Percentiles rank a stretch among this genome's conserved stretches.
phyloP scores from a whole-genome alignment of 1,139 yeast genomes.

The Hemisphaericaspora xylofermentans region DNA sequence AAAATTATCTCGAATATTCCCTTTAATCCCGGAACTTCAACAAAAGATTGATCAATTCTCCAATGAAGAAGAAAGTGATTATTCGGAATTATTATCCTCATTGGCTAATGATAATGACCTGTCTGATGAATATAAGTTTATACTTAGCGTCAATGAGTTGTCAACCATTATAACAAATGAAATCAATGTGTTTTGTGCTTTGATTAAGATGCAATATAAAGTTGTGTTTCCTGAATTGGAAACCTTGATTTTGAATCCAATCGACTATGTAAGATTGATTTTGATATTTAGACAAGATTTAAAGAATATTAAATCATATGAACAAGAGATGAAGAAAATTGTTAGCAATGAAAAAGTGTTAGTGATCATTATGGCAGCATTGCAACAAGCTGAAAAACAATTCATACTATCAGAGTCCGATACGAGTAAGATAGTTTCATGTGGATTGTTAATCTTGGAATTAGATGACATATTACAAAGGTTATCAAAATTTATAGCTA shows the following conservation, averaged over 20 bases:
- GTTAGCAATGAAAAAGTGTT: conserved; percentile 65
- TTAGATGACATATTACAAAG: conserved; percentile 43
- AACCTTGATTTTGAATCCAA: conserved; percentile 59
- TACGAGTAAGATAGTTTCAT: conserved; percentile 38
- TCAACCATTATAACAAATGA: conserved; percentile 59
- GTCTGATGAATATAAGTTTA: conserved; percentile 46
- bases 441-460: conserved; percentile 49
- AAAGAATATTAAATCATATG: conserved; percentile 30
- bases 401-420: conserved; percentile 34
- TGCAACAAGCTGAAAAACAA: conserved; percentile 31
- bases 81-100: conserved; percentile 32
- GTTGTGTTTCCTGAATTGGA: conserved; percentile 73
- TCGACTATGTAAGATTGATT: conserved; percentile 61
- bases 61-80: conserved; percentile 29
- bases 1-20: conserved; percentile 23
- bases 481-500: conserved; percentile 56
- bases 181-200: conserved; percentile 48
- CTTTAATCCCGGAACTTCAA: conserved; percentile 28
- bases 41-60: conserved; percentile 24
- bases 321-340: conserved; percentile 37
- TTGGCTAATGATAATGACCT: conserved; percentile 31
- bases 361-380: conserved; percentile 73
- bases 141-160: conserved; percentile 56
- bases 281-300: conserved; percentile 53
- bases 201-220: conserved; percentile 53